Evolutionary conservation across 2,329 filamentous ascomycete genomes (phyloP).

Genomic region (Arthroderma sp.): DNA sequence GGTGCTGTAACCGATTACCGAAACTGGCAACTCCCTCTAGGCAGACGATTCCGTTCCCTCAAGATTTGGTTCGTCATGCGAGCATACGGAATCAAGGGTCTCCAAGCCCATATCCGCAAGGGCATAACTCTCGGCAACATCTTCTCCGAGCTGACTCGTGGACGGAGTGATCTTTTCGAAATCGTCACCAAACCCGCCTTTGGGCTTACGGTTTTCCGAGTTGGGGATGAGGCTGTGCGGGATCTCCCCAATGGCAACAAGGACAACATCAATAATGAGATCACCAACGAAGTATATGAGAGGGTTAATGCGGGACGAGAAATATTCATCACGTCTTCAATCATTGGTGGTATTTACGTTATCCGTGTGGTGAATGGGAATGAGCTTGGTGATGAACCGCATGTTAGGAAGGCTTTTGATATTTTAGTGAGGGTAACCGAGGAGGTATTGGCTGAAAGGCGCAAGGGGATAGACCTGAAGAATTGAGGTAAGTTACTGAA

Average conservation of each 20-base stretch:
- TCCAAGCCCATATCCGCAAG: slow-evolving; percentile 59
- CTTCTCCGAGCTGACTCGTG: slow-evolving; percentile 50
- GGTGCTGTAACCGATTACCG: slow-evolving; percentile 88
- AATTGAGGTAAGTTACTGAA: neutral
- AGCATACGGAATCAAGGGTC: slow-evolving; percentile 62
- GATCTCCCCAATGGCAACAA: neutral
- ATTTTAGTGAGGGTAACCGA: slow-evolving; percentile 54
- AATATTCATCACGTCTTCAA: slow-evolving; percentile 69
- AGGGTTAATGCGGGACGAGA: slow-evolving; percentile 58
- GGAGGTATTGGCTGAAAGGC: slow-evolving; percentile 26
- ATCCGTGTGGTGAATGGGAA: slow-evolving; percentile 72
- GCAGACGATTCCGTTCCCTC: slow-evolving; percentile 70
- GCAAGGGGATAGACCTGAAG: neutral
- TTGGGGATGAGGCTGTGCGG: slow-evolving; percentile 35
- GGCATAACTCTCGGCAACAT: slow-evolving; percentile 56
- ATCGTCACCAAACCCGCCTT: slow-evolving; percentile 64
- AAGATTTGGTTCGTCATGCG: slow-evolving; percentile 95
- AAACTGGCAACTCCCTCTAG: slow-evolving; percentile 93
- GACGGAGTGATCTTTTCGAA: slow-evolving; percentile 56
- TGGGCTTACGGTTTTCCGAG: slow-evolving; percentile 62
- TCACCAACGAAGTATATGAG: slow-evolving; percentile 66
- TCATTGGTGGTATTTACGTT: slow-evolving; percentile 59
- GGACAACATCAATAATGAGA: slow-evolving; percentile 22
- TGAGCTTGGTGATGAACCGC: slow-evolving; percentile 54
- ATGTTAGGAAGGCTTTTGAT: slow-evolving; percentile 60